Percentiles rank a stretch among this genome's conserved stretches.
phyloP scores from a whole-genome alignment of 2,329 filamentous ascomycete genomes.

The Phyllosticta citribraziliensis region DNA sequence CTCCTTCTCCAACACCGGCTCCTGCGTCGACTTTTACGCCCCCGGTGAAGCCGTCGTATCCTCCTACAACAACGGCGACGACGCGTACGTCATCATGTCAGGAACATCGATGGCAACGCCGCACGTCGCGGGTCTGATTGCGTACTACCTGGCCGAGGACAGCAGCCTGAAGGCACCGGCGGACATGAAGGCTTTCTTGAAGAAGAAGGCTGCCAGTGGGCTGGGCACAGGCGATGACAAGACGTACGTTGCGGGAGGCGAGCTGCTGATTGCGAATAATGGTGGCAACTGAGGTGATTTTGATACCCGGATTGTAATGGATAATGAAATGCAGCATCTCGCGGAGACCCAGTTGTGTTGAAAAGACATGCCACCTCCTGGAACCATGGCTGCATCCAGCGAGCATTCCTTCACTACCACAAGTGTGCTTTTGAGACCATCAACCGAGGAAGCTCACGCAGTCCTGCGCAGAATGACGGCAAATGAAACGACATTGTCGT shows the following conservation, averaged over 20 bases:
- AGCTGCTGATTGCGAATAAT: background rate
- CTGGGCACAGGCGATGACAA: background rate
- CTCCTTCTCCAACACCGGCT: constrained; percentile 27
- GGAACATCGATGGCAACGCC: constrained; percentile 18
- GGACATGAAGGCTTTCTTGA: constrained; percentile 35
- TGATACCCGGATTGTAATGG: background rate
- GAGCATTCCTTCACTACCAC: too few relatives aligned
- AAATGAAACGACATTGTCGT: too few relatives aligned
- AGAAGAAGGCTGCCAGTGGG: background rate
- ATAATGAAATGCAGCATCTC: background rate
- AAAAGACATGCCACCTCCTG: too few relatives aligned
- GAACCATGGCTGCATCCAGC: too few relatives aligned
- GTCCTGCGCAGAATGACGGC: too few relatives aligned
- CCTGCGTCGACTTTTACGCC: constrained; percentile 30
- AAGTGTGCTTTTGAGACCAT: too few relatives aligned
- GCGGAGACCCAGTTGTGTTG: background rate
- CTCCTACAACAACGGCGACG: constrained; percentile 38
- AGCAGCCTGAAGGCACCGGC: constrained; percentile 22
- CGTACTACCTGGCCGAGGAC: constrained; percentile 14
- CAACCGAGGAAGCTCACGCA: too few relatives aligned
- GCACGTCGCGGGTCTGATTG: constrained; percentile 17
- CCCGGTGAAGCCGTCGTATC: constrained; percentile 32
- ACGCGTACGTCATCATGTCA: constrained; percentile 6
- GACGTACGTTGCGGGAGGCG: background rate
- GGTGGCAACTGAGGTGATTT: background rate